Percentiles rank a stretch among this genome's conserved stretches.
Conservation (phyloP, 2,329 filamentous ascomycete species). For the Aspergillus sp. region DNA sequence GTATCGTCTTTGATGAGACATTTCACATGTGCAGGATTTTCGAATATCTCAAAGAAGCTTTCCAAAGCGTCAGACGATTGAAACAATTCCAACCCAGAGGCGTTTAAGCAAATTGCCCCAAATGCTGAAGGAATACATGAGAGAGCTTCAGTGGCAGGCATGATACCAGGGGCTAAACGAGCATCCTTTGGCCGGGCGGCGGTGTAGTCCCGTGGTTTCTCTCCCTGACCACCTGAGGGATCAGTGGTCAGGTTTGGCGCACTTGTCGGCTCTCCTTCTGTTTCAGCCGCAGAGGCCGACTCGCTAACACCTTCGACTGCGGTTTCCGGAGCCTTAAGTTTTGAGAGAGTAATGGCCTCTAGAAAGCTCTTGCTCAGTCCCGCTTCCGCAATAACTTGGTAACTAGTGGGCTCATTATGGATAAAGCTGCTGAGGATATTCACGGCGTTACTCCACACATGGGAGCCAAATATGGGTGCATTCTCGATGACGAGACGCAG, state of each 20-base stretch:
- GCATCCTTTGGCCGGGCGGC: slow-evolving; percentile 31
- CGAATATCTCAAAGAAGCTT: slow-evolving; percentile 93
- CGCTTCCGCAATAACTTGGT: slow-evolving; percentile 91
- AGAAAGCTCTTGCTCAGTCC: slow-evolving; percentile 84
- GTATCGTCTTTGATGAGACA: slow-evolving; percentile 71
- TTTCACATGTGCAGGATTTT: slow-evolving; percentile 84
- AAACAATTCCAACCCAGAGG: slow-evolving; percentile 82
- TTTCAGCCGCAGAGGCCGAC: slow-evolving; percentile 17
- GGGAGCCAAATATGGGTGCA: slow-evolving; percentile 76
- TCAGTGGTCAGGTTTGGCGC: slow-evolving; percentile 27
- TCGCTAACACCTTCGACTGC: slow-evolving; percentile 25
- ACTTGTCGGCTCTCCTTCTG: slow-evolving; percentile 39
- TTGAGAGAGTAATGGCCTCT: slow-evolving; percentile 66
- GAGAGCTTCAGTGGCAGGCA: slow-evolving; percentile 87
- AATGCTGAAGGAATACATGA: slow-evolving; percentile 82
- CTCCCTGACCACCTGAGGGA: slow-evolving; percentile 18
- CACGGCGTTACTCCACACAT: slow-evolving; percentile 93
- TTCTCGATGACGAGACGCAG: slow-evolving; percentile 81
- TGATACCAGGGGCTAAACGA: slow-evolving; percentile 66
- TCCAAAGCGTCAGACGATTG: slow-evolving; percentile 78
- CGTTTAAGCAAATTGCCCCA: slow-evolving; percentile 90
- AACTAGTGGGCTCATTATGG: slow-evolving; percentile 97
- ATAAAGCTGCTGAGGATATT: slow-evolving; percentile 94
- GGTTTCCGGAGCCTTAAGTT: slow-evolving; percentile 37
- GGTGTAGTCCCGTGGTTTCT: slow-evolving; percentile 28